Evolutionary conservation across 106 monocot genomes (phyloP), one percentile per base, ranked within the genome.

Genomic region (Acorus gramineus): DNA sequence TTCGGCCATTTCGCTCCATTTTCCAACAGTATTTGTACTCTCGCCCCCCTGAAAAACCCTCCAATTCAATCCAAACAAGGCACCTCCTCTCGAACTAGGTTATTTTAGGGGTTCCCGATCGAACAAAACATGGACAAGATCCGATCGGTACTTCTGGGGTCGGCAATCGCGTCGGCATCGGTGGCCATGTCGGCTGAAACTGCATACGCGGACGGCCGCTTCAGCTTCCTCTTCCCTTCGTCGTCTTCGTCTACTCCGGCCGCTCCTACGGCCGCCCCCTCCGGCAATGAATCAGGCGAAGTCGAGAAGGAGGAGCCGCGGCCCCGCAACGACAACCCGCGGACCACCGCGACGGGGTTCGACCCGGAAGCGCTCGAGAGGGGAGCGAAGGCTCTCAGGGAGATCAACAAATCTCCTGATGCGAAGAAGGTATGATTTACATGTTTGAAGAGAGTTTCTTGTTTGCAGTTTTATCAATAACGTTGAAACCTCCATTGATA

Each of bases 301-400:
- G 28, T 28, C 28, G 28, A 28, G 28, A 28, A 28, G 28, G 74
- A 75, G 70, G 65, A 83, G 66, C 4, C 66, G 49, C 76, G 62
- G 71, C 78, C 68, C 8, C 57, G 85, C 47, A 87, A 85, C 48
- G 81, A 90, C 60, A 82, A 91, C 46, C 90, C 95, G 0, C 75
- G 90, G 58, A 90, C 90, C 11, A 82, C 87, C 0, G 87, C 95
- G 3, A 65, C 95, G 3, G 95, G 95, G 49, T 96, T 96, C 55
- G 90, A 96, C 54, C 95, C 95, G 8, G 95, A 85, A 60, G 78
- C 95, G 44, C 80, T 96, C 57, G 87, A 87, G 71, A 79, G 90
- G 62, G 95, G 90, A 2, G 90, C 82, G 9, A 73, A 69, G 64
- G 85, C 82, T n/a, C 62, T 96, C 55, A 48, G 64, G 48, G 82